These are phyloP conservation scores for Iris macrosiphon DNA, from an alignment of 106 monocot species.

Conservation along the genomic window DNA sequence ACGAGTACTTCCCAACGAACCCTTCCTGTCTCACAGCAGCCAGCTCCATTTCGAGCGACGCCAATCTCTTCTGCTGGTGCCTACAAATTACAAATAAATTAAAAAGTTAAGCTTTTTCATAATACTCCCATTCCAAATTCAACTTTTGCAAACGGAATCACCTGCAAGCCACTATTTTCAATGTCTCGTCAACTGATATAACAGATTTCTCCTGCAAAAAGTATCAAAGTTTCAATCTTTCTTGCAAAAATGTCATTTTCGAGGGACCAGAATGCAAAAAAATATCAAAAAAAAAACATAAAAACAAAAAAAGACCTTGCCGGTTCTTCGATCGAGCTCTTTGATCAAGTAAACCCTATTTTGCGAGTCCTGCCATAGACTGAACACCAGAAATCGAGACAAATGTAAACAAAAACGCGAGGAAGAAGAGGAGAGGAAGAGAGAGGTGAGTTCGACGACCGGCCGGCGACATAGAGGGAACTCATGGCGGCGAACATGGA, in stretches of 20 bases:
- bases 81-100: slow-evolving; percentile 17
- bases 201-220: slow-evolving; percentile 42
- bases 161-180: slow-evolving; percentile 81
- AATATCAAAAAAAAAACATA: neutral
- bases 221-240: neutral
- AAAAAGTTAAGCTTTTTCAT: neutral
- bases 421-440: neutral
- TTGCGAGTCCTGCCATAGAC: slow-evolving; percentile 74
- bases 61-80: slow-evolving; percentile 56
- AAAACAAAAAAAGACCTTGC: slow-evolving; percentile 23
- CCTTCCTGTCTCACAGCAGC: slow-evolving; percentile 62
- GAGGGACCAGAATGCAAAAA: neutral
- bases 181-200: slow-evolving; percentile 65
- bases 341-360: slow-evolving; percentile 67
- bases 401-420: neutral
- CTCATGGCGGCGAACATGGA: slow-evolving; percentile 75
- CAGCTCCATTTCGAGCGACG: slow-evolving; percentile 65
- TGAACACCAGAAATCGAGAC: slow-evolving; percentile 14
- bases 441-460: slow-evolving; percentile 38
- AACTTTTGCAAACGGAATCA: slow-evolving; percentile 9
- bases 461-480: slow-evolving; percentile 69
- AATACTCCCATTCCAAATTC: neutral
- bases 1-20: slow-evolving; percentile 33
- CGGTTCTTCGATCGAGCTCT: slow-evolving; percentile 60
- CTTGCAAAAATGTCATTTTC: neutral